Conservation (phyloP, 129 eudicot genomes). For the Flaveria brownii region DNA sequence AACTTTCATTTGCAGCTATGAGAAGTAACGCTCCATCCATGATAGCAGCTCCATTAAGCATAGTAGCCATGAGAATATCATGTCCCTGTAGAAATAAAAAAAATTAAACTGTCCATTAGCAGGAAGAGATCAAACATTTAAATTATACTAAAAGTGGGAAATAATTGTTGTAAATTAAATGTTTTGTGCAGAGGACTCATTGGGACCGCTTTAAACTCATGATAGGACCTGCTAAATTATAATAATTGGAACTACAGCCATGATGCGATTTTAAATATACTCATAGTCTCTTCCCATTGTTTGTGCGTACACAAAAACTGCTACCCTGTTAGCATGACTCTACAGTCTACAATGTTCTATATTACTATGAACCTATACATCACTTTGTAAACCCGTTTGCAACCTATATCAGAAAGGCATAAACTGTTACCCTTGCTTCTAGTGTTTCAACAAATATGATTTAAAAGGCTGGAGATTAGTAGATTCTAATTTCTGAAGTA, state of each 20-base stretch:
- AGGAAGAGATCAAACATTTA: background rate
- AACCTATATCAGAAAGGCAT: background rate
- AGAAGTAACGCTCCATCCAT: conserved; percentile 99
- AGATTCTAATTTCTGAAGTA: background rate
- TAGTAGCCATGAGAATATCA: conserved; percentile 99
- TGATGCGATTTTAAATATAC: background rate
- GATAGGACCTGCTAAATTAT: background rate
- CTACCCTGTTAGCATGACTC: background rate
- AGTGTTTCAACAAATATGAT: background rate
- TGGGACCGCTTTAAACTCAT: background rate
- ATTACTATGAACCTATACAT: background rate
- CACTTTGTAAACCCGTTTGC: background rate
- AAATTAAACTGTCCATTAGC: background rate
- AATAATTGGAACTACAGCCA: background rate
- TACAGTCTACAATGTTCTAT: background rate
- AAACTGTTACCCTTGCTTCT: background rate
- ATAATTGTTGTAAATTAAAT: background rate
- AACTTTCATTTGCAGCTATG: conserved; percentile 97
- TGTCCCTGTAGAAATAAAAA: conserved; percentile 61
- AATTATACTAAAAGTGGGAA: background rate
- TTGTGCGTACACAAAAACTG: background rate
- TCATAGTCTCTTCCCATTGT: background rate
- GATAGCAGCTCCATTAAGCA: conserved; percentile 99
- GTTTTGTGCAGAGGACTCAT: background rate
- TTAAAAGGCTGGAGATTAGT: background rate